Percentiles rank a stretch among this genome's conserved stretches.
These are phyloP conservation scores for Kregervanrija fluxuum DNA, from an alignment of 805 yeast genomes.

Conservation along the genomic window DNA sequence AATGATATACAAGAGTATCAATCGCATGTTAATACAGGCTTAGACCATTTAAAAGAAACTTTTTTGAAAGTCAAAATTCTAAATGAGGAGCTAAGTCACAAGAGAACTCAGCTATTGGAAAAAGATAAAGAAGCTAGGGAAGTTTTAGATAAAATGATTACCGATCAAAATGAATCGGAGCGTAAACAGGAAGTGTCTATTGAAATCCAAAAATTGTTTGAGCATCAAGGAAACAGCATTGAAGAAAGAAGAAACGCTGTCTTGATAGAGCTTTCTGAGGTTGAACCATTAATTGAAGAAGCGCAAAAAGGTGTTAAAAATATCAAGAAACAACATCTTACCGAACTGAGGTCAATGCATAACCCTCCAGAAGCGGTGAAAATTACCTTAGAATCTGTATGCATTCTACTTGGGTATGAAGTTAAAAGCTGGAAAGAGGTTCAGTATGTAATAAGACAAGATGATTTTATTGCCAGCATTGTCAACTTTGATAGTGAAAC, in stretches of 20 bases:
- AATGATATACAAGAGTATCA: conserved; percentile 54
- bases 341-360: conserved; percentile 81
- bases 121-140: conserved; percentile 66
- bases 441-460: conserved; percentile 69
- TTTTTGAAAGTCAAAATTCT: conserved; percentile 63
- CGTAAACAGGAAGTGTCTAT: conserved; percentile 80
- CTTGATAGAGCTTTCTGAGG: conserved; percentile 55
- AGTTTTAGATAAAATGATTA: conserved; percentile 68
- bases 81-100: conserved; percentile 44
- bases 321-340: conserved; percentile 85
- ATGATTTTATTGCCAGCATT: conserved; percentile 80
- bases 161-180: conserved; percentile 88
- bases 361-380: conserved; percentile 89
- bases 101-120: conserved; percentile 37
- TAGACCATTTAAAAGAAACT: conserved; percentile 70
- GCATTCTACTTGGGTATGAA: conserved; percentile 68
- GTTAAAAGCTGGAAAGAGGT: conserved; percentile 75
- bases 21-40: conserved; percentile 64
- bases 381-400: conserved; percentile 80
- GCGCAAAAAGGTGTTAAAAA: conserved; percentile 89
- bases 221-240: conserved; percentile 58
- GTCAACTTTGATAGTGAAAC: conserved; percentile 62
- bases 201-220: conserved; percentile 63
- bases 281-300: conserved; percentile 78
- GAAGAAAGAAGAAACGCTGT: conserved; percentile 47